Conservation (phyloP, 2,329 filamentous ascomycete genomes). For the Sphaceloma murrayae region DNA sequence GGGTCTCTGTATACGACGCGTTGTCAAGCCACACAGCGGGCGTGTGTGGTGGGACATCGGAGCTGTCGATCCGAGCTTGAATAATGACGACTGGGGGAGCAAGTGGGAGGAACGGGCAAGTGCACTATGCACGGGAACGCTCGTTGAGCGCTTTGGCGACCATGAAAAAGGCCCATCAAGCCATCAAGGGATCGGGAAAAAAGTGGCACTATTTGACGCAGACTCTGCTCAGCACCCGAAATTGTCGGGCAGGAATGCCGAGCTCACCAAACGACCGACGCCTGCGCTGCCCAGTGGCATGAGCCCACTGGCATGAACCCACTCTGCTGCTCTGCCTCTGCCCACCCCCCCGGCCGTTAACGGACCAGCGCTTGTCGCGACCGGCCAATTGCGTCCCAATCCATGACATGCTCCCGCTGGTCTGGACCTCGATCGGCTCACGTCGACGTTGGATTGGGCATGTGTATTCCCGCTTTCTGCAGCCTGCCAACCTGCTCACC, state of each 20-base stretch:
- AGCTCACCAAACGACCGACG: not conserved
- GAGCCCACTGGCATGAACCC: no score
- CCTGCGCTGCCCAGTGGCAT: no score
- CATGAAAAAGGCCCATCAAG: not conserved
- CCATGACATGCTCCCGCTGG: slow-evolving; percentile 6
- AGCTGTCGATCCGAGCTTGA: slow-evolving; percentile 13
- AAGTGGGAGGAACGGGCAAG: slow-evolving; percentile 11
- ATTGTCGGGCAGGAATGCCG: slow-evolving; percentile 10
- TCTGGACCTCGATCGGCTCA: slow-evolving; percentile 1
- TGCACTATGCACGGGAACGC: slow-evolving; percentile 7
- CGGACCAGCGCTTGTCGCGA: not conserved
- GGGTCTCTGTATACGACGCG: slow-evolving; percentile 6
- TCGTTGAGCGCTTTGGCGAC: slow-evolving; percentile 1
- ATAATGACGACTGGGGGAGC: slow-evolving; percentile 6
- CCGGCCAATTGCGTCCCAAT: slow-evolving; percentile 6
- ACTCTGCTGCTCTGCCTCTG: no score
- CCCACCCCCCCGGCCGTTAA: not conserved
- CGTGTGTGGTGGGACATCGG: not conserved
- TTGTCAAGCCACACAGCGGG: slow-evolving; percentile 7
- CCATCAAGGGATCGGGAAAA: not conserved
- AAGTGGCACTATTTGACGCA: slow-evolving; percentile 11
- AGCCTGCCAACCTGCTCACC: not conserved
- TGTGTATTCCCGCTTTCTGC: slow-evolving; percentile 3
- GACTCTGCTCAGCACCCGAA: slow-evolving; percentile 10
- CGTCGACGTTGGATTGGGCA: slow-evolving; percentile 4